phyloP scores from a whole-genome alignment of 208 protist genomes.

The Trypanosoma vivax region DNA sequence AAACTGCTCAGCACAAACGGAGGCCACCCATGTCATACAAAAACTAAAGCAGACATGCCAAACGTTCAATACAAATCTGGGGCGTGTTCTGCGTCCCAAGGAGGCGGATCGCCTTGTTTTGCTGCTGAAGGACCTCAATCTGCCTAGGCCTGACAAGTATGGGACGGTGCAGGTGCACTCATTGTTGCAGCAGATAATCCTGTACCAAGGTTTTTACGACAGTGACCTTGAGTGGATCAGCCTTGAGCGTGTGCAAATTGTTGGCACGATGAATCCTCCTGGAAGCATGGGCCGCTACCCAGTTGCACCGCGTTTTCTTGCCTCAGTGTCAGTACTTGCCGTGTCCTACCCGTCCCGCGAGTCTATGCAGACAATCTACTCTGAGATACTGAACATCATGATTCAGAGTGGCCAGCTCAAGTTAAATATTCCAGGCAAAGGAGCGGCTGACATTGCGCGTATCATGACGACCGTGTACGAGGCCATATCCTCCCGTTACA shows the following conservation, averaged over 20 bases:
- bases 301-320: slow-evolving; percentile 93
- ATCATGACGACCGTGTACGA: slow-evolving; percentile 95
- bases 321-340: slow-evolving; percentile 90
- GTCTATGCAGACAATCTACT: slow-evolving; percentile 91
- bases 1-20: slow-evolving; percentile 95
- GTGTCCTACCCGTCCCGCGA: slow-evolving; percentile 93
- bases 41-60: slow-evolving; percentile 94
- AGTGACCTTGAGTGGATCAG: slow-evolving; percentile 93
- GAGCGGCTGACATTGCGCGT: slow-evolving; percentile 81
- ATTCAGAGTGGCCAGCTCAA: slow-evolving; percentile 64
- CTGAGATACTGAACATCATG: slow-evolving; percentile 91
- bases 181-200: slow-evolving; percentile 96
- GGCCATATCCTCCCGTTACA: slow-evolving; percentile 81
- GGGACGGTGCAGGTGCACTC: slow-evolving; percentile 95
- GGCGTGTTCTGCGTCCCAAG: slow-evolving; percentile 94
- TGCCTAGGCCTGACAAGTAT: slow-evolving; percentile 97
- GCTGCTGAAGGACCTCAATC: slow-evolving; percentile 96
- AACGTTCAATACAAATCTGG: slow-evolving; percentile 86
- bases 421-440: slow-evolving; percentile 67
- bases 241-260: slow-evolving; percentile 94
- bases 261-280: slow-evolving; percentile 94
- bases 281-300: slow-evolving; percentile 93
- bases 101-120: slow-evolving; percentile 93
- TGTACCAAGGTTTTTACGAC: slow-evolving; percentile 96
- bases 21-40: slow-evolving; percentile 92